Base-by-base conservation (phyloP, 2,329 filamentous ascomycete species). In the Camillea tinctor region DNA sequence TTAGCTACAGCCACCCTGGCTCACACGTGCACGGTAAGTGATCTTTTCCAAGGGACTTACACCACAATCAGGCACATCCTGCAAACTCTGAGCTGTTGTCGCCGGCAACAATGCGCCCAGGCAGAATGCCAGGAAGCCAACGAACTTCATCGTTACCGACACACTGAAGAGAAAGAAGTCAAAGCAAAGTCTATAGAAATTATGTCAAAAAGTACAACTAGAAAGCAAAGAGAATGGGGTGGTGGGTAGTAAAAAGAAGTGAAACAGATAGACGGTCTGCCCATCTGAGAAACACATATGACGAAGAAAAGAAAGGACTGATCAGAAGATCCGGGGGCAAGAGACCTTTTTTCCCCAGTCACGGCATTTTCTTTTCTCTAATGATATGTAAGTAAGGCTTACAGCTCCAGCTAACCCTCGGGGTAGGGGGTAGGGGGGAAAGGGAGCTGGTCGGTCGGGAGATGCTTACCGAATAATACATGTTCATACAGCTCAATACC, bases 21-120 rank as follows among this genome's bases (percentile, higher is more conserved):
- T 6, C 13, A n/a, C n/a, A 5, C 6, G 36, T n/a, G 13, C 13
- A 30, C 13, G 13, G 13, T 4, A n/a, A n/a, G 36, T 5, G 11
- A 15, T n/a, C 36, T 44, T 44, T 2, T 6, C 36, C 5, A 4
- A 17, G 23, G 22, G 48, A 67, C 65, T 67, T 66, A 67, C 65
- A 63, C 65, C 65, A 51, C 65, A 67, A 49, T 54, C 59, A n/a
- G 65, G 65, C 50, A 57, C 56, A 54, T 48, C 60, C 11, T 61
- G 52, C n/a, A 62, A 44, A 56, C 63, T 53, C 60, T 61, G 57
- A 44, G 62, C 63, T 52, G 63, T 60, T 63, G 64, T 58, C 61
- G 61, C 61, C 50, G 63, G 60, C 57, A 62, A 63, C 49, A 65
- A 59, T 52, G 61, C 58, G 15, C 60, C 54, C 22, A 65, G 55